phyloP scores from a whole-genome alignment of 83 land plant genomes.

The Isoetes engelmannii region DNA sequence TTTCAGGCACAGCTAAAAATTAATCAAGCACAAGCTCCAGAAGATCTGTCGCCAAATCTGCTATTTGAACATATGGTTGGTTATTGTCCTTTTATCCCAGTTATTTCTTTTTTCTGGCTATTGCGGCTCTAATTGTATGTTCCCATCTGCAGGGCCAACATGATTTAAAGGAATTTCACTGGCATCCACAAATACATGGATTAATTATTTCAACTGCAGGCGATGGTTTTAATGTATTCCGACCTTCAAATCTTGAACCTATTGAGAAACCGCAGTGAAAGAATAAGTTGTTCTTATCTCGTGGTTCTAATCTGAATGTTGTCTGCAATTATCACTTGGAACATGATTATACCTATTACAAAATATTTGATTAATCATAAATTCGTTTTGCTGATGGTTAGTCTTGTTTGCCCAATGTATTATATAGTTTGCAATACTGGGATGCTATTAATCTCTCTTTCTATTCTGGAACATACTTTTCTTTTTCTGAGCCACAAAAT shows the following conservation, averaged over 20 bases:
- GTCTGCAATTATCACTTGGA: too few relatives aligned
- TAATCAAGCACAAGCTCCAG: conserved; percentile 60
- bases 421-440: too few relatives aligned
- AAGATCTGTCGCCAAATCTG: conserved; percentile 80
- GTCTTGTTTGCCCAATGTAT: too few relatives aligned
- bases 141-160: conserved; percentile 63
- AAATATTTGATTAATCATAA: too few relatives aligned
- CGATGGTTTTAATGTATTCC: conserved; percentile 85
- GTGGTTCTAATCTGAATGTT: too few relatives aligned
- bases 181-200: conserved; percentile 94
- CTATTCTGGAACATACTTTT: too few relatives aligned
- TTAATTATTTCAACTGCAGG: conserved; percentile 77
- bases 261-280: too few relatives aligned
- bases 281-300: too few relatives aligned
- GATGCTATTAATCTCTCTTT: too few relatives aligned
- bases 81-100: neutral
- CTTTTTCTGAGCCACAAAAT: too few relatives aligned
- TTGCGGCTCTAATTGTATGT: neutral
- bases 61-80: conserved; percentile 90
- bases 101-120: neutral
- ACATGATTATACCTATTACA: too few relatives aligned
- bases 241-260: conserved; percentile 54
- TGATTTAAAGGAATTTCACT: conserved; percentile 87
- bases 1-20: conserved; percentile 57
- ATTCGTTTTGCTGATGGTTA: too few relatives aligned